Evolutionary conservation across 2,329 filamentous ascomycete species (phyloP).

Genomic region (Calcarisporium arbuscula): DNA sequence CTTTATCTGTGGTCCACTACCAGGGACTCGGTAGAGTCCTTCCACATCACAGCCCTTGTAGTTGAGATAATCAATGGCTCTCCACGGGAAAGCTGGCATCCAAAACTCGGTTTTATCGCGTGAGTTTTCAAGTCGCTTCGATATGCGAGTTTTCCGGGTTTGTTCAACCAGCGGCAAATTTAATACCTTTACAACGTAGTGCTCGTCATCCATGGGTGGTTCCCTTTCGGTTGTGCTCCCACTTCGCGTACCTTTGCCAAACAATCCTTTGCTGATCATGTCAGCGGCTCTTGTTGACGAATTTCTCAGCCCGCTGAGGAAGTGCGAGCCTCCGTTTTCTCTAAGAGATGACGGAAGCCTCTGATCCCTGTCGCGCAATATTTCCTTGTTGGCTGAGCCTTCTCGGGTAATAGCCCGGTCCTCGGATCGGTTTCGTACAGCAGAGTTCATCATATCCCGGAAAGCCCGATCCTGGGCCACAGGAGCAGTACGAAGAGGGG

Average conservation of each 20-base stretch:
- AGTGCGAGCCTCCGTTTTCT: slow-evolving; percentile 55
- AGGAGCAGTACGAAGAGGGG: slow-evolving; percentile 54
- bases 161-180: slow-evolving; percentile 83
- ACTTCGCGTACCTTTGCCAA: slow-evolving; percentile 69
- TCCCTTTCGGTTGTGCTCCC: slow-evolving; percentile 65
- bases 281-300: slow-evolving; percentile 70
- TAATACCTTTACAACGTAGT: slow-evolving; percentile 79
- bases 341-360: slow-evolving; percentile 51
- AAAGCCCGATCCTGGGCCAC: slow-evolving; percentile 60
- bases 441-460: slow-evolving; percentile 60
- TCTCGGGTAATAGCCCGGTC: slow-evolving; percentile 53
- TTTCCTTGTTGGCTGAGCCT: slow-evolving; percentile 33
- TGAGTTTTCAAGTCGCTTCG: slow-evolving; percentile 79
- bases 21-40: slow-evolving; percentile 86
- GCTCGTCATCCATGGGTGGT: slow-evolving; percentile 65
- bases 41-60: slow-evolving; percentile 92
- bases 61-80: slow-evolving; percentile 93
- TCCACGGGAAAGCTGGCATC: slow-evolving; percentile 95
- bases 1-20: slow-evolving; percentile 83
- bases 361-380: slow-evolving; percentile 35
- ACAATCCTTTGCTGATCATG: slow-evolving; percentile 75
- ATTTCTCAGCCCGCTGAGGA: slow-evolving; percentile 68
- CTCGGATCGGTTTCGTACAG: slow-evolving; percentile 63
- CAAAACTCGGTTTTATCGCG: slow-evolving; percentile 96
- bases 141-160: slow-evolving; percentile 84